Base-by-base conservation (phyloP, 495 filamentous ascomycete species). In the Lindgomyces ingoldianus region DNA sequence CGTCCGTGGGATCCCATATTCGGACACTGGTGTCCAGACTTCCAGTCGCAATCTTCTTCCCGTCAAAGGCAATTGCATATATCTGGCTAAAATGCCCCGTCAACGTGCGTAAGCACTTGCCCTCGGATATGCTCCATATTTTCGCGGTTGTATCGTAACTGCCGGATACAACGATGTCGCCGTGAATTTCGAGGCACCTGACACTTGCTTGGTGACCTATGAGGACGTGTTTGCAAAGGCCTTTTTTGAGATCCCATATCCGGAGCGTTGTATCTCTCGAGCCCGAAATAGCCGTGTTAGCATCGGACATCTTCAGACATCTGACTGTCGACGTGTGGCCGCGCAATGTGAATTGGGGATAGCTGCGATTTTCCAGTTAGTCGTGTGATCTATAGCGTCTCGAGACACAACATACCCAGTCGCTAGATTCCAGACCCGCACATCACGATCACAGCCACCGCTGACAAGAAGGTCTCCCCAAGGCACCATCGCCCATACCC, bases 401-500 rank as follows among this genome's bases (percentile, higher is more conserved):
- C 8, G 48, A 52, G 71, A 57, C 27, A 29, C 1, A 41, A 57
- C 87, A 76, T 86, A 96, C 93, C 95, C 94, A 67, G 91, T 94
- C 48, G 85, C 85, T 85, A 98, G 89, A 74, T 98, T 91, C 94
- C 94, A 98, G 1, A 98, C 95, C 60, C 94, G 82, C 26, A 98
- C 94, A 75, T 98, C 95, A 53, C 94, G 84, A 75, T 98, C 94
- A 74, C 94, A 98, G 30, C 94, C 94, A 67, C 94, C 94, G 72
- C 91, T 96, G 51, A 98, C 95, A 59, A 98, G 80, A 57, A 89
- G 90, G 74, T 98, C 93, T 61, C 89, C 95, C 90, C 93, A 96
- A 14, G 94, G 95, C 56, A 98, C 92, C 93, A 98, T 98, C 19
- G 94, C 94, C 94, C 94, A 98, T 41, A 98, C 94, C 33, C 94